Base-by-base conservation (phyloP, 768 basidiomycete species). In the Leccinum ochraceum region DNA sequence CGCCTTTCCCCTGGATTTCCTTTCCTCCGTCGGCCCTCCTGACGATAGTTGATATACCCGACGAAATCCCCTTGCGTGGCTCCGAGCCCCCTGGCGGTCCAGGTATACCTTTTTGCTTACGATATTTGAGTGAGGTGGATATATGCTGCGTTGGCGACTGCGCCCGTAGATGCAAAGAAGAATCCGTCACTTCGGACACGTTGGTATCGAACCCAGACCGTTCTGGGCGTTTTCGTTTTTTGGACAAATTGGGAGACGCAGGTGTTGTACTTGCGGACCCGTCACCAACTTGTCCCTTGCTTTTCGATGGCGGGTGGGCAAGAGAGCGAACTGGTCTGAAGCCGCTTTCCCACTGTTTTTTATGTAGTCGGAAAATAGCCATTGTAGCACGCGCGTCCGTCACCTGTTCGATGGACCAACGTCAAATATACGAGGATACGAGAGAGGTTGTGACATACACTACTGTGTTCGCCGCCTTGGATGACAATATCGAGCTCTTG, bases 361-460 rank as follows among this genome's bases (percentile, higher is more conserved):
- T 87, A 73, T 95, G 82, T 17, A 95, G 69, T 7, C 94, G 83
- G 72, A 90, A 98, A 42, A 98, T 78, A 0, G 94, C 95, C 94
- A 99, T 97, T 0, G 95, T 92, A 0, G 95, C 96, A 55, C 95
- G 83, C 1, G 95, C 94, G 71, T 98, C 95, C 17, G 85, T 91
- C 5, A 98, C 87, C 95, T 97, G 56, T 50, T 54, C 26, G 42
- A 28, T 52, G 24, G 32, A 17, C 26, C 48, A 14, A 56, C 26
- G 48, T 53, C 24, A 62, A 26, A 46, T 2, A 42, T 36, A 32
- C 42, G 49, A 61, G 9, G n/a, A 30, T 10, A 51, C 10, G 48
- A 34, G 34, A 34, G 1, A 24, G 13, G 26, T 22, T 22, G 24
- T 42, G 17, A 13, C 90, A 57, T 71, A 95, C 95, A 74, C 93